Evolutionary conservation across 2,329 filamentous ascomycete genomes (phyloP).

Genomic region (Aspergillus alliaceus): DNA sequence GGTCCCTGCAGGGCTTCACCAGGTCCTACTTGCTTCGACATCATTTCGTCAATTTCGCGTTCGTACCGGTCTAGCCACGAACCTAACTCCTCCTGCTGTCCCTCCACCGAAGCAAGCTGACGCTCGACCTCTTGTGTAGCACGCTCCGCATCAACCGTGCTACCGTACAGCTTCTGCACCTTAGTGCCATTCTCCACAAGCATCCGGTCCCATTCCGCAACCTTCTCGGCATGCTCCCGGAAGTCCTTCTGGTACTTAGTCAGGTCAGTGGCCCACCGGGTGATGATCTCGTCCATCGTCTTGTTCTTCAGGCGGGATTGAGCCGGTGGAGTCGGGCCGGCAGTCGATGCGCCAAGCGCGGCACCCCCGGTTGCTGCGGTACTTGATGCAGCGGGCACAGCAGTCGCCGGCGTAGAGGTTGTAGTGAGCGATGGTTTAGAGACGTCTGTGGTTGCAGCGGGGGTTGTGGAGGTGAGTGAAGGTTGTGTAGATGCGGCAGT

Average conservation of each 20-base stretch:
- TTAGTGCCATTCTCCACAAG: conserved; percentile 93
- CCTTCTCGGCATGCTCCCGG: conserved; percentile 81
- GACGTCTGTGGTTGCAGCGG: conserved; percentile 21
- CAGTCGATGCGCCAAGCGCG: conserved; percentile 68
- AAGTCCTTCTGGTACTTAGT: conserved; percentile 97
- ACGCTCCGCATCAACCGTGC: conserved; percentile 89
- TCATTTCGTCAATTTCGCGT: conserved; percentile 84
- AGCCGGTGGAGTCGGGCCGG: conserved; percentile 73
- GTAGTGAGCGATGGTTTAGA: conserved; percentile 25
- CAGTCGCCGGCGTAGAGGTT: conserved; percentile 30
- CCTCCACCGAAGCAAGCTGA: conserved; percentile 84
- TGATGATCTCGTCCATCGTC: conserved; percentile 98
- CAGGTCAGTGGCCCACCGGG: conserved; percentile 90
- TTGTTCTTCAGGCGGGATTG: conserved; percentile 94
- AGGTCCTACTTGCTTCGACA: conserved; percentile 73
- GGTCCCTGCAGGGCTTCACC: conserved; percentile 78
- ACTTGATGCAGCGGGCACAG: conserved; percentile 16
- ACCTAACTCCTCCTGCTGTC: conserved; percentile 87
- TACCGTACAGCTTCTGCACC: conserved; percentile 88
- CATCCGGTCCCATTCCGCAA: conserved; percentile 87
- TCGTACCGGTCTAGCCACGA: conserved; percentile 90
- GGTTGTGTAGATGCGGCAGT: conserved; percentile 25
- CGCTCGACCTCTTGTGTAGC: conserved; percentile 92
- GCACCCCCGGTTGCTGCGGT: conserved; percentile 30
- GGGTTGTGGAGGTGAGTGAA: conserved; percentile 16